These are phyloP conservation scores for Neurospora tetraspora DNA, from an alignment of 495 filamentous ascomycete species.

Conservation along the genomic window DNA sequence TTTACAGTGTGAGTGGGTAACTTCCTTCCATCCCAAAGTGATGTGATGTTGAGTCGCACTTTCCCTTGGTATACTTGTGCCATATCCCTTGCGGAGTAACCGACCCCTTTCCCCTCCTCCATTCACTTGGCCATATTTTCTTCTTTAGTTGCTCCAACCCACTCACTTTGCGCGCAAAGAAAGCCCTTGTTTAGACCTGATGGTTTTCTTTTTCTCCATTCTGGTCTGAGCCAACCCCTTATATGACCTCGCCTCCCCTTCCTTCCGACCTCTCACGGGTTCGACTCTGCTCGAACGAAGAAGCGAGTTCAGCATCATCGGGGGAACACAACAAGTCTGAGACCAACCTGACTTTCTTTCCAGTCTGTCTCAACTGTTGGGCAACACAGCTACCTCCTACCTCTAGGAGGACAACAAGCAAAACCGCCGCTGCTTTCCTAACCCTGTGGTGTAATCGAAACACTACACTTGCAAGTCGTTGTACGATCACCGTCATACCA, in stretches of 20 bases:
- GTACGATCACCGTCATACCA: constrained; percentile 7
- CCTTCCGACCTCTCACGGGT: background rate
- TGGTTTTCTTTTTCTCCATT: background rate
- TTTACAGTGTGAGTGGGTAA: background rate
- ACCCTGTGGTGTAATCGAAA: constrained; percentile 8
- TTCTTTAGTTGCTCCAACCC: background rate
- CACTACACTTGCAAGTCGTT: background rate
- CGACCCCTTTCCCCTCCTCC: background rate
- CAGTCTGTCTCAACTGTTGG: background rate
- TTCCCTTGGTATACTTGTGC: background rate
- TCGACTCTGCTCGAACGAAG: background rate
- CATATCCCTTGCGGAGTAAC: background rate
- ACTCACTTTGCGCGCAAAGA: background rate
- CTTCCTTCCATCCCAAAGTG: background rate
- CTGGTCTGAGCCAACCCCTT: background rate
- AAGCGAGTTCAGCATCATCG: background rate
- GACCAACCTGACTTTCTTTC: background rate
- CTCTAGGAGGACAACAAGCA: background rate
- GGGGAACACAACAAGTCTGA: background rate
- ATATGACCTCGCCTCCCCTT: background rate
- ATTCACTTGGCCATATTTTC: background rate
- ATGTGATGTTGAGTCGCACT: background rate
- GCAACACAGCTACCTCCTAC: background rate
- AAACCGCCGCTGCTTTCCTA: background rate
- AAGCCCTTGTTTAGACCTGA: background rate